Conservation (phyloP, 768 basidiomycete genomes). For the Lentinula boryana region DNA sequence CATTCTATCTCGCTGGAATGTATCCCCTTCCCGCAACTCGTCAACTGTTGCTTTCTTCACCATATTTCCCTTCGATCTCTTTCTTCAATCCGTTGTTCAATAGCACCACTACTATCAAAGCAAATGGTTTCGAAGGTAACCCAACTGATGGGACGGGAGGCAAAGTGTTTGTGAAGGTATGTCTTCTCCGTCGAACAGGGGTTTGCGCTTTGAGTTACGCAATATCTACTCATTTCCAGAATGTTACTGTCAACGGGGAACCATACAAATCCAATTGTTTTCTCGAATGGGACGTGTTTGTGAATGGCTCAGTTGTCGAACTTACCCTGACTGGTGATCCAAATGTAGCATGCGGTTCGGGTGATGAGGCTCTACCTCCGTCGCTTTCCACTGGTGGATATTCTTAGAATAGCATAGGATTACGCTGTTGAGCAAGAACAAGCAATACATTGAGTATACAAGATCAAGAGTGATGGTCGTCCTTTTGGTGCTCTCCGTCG, state of each 20-base stretch:
- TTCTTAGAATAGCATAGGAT: neutral
- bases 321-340: constrained; percentile 50
- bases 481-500: too few species aligned
- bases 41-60: constrained; percentile 55
- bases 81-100: constrained; percentile 57
- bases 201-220: too few species aligned
- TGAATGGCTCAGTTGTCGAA: constrained; percentile 44
- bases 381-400: constrained; percentile 64
- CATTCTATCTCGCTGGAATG: constrained; percentile 53
- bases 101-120: constrained; percentile 49
- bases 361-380: constrained; percentile 42
- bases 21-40: constrained; percentile 60
- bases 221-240: constrained; percentile 24
- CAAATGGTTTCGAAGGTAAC: constrained; percentile 45
- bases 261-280: constrained; percentile 59
- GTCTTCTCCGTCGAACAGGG: neutral
- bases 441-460: too few species aligned
- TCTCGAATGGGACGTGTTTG: constrained; percentile 62
- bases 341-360: constrained; percentile 44
- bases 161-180: constrained; percentile 48
- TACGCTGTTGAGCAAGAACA: too few species aligned
- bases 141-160: constrained; percentile 45
- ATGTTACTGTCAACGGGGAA: constrained; percentile 50
- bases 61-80: constrained; percentile 54
- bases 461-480: too few species aligned